Evolutionary conservation across 169 alveolate genomes (phyloP).

Genomic region (Eimeria sp.): DNA sequence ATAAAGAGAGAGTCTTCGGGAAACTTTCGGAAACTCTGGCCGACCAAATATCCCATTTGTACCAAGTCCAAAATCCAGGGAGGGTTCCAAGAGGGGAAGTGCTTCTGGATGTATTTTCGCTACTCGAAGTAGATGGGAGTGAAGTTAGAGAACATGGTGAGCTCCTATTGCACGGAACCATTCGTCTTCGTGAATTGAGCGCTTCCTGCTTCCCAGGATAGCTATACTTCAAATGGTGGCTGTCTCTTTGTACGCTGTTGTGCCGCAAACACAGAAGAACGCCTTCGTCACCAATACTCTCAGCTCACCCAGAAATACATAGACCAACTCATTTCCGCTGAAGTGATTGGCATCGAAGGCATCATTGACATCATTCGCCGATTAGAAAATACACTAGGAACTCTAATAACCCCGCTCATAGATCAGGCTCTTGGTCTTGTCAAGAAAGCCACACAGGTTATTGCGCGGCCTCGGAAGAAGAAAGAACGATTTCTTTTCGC

Average conservation of each 20-base stretch:
- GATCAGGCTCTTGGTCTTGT: constrained; percentile 57
- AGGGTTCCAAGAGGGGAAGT: constrained; percentile 68
- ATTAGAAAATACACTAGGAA: constrained; percentile 32
- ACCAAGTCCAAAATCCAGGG: constrained; percentile 58
- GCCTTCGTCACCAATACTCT: constrained; percentile 62
- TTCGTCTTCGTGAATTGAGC: not conserved
- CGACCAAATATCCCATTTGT: constrained; percentile 9
- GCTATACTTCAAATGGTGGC: not conserved
- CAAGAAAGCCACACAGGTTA: constrained; percentile 29
- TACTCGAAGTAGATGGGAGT: constrained; percentile 40
- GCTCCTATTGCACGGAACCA: not conserved
- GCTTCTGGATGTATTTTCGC: constrained; percentile 43
- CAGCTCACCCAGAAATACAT: constrained; percentile 63
- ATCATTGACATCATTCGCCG: constrained; percentile 48
- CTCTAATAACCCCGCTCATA: constrained; percentile 47
- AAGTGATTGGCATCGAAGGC: constrained; percentile 46
- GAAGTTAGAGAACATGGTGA: constrained; percentile 45
- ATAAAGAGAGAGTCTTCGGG: constrained; percentile 64
- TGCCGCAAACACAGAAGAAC: constrained; percentile 28
- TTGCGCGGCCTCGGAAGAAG: not conserved
- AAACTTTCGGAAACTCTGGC: constrained; percentile 50
- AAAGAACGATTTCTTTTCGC: constrained; percentile 15
- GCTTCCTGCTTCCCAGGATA: not conserved
- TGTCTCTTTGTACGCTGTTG: not conserved
- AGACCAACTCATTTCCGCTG: constrained; percentile 62